A percentile compares a stretch with the other conserved stretches of the same genome.
phyloP scores from a whole-genome alignment of 352 stramenopile species.

The Phytophthora rubi region DNA sequence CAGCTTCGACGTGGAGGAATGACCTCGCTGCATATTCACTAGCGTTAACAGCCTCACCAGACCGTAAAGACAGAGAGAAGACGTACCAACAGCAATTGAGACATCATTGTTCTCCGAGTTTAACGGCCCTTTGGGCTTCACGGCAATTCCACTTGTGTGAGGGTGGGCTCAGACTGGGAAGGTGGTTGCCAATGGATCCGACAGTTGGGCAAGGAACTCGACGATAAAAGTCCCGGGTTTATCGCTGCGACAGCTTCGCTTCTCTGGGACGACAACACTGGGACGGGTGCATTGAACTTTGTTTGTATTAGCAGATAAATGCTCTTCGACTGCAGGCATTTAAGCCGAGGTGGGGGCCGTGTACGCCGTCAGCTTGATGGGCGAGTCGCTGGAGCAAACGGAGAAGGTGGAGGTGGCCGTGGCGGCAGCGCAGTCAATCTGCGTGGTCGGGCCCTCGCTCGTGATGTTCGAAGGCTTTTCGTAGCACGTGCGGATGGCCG shows the following conservation, averaged over 20 bases:
- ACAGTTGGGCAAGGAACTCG: constrained; percentile 24
- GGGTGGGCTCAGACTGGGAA: constrained; percentile 1
- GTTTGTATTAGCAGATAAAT: constrained; percentile 10
- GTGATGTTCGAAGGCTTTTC: constrained; percentile 44
- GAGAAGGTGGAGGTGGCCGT: constrained; percentile 38
- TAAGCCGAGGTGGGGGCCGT: constrained; percentile 34
- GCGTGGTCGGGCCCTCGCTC: constrained; percentile 48
- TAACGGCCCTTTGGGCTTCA: not conserved
- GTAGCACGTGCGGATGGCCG: constrained; percentile 76
- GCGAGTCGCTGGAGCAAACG: constrained; percentile 46
- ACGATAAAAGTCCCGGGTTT: not conserved
- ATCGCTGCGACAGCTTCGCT: constrained; percentile 10
- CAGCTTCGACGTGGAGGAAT: constrained; percentile 9
- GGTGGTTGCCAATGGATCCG: not conserved
- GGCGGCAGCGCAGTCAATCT: constrained; percentile 55
- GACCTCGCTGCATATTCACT: constrained; percentile 20
- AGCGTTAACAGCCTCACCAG: not conserved
- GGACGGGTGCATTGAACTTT: constrained; percentile 12
- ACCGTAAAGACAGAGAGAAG: not conserved
- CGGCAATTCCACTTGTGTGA: constrained; percentile 26
- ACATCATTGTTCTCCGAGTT: constrained; percentile 20
- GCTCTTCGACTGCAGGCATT: not conserved
- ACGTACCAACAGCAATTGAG: constrained; percentile 33
- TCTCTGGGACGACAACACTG: not conserved
- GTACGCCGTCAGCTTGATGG: constrained; percentile 58